Percentiles rank a stretch among this genome's conserved stretches.
Evolutionary conservation across 768 basidiomycete species (phyloP).

Genomic region (Russula sp.): DNA sequence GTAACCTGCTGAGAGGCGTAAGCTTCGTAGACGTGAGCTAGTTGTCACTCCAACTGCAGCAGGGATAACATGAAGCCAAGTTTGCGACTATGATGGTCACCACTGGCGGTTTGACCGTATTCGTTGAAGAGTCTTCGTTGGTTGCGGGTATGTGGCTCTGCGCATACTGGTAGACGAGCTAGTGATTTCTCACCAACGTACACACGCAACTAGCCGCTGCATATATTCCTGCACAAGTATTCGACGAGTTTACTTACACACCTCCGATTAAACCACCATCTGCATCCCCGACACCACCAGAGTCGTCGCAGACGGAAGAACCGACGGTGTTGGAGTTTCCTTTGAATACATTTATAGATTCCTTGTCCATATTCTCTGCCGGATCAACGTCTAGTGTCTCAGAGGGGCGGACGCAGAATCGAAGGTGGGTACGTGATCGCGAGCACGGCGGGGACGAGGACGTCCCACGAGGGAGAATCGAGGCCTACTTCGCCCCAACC

Average conservation of each 20-base stretch:
- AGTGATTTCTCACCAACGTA: neutral
- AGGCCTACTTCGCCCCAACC: constrained; percentile 43
- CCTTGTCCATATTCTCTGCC: constrained; percentile 90
- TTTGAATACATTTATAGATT: constrained; percentile 78
- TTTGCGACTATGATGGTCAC: constrained; percentile 70
- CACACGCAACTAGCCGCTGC: constrained; percentile 56
- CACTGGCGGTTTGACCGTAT: constrained; percentile 61
- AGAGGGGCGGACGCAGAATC: constrained; percentile 31
- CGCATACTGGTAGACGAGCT: neutral
- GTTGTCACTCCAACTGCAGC: constrained; percentile 2
- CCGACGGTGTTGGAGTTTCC: constrained; percentile 69
- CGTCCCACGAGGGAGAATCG: constrained; percentile 41
- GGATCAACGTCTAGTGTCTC: constrained; percentile 32
- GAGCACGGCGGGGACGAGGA: constrained; percentile 40
- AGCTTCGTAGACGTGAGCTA: constrained; percentile 66
- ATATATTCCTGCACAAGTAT: constrained; percentile 69
- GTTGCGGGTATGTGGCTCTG: constrained; percentile 52
- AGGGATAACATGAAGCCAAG: constrained; percentile 30
- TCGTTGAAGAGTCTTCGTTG: constrained; percentile 80
- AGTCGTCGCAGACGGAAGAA: constrained; percentile 23
- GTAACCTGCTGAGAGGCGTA: constrained; percentile 72
- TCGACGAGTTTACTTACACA: constrained; percentile 70
- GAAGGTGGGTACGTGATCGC: constrained; percentile 39
- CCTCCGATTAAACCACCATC: constrained; percentile 31
- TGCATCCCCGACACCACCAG: constrained; percentile 19